These are phyloP conservation scores for Ramalina intermedia DNA, from an alignment of 495 filamentous ascomycete genomes.

Conservation along the genomic window DNA sequence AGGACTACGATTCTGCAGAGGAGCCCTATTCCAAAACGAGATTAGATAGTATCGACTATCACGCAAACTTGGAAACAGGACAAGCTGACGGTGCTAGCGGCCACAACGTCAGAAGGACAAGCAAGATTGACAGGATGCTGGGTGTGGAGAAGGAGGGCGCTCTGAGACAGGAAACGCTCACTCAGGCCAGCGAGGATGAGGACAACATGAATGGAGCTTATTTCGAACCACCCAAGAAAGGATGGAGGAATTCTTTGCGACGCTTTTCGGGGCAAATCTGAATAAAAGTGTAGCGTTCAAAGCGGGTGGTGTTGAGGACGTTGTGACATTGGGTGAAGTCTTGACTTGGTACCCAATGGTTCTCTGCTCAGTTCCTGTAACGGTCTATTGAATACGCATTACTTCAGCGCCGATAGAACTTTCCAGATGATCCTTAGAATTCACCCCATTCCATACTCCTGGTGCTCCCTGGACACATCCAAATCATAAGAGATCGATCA, in stretches of 20 bases:
- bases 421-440: too few relatives aligned
- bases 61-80: constrained; percentile 4
- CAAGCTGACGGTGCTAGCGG: neutral
- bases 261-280: neutral
- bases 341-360: too few relatives aligned
- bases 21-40: neutral
- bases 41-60: constrained; percentile 10
- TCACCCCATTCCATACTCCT: too few relatives aligned
- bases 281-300: too few relatives aligned
- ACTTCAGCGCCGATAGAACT: too few relatives aligned
- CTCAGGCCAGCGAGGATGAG: neutral
- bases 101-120: constrained; percentile 1
- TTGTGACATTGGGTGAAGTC: too few relatives aligned
- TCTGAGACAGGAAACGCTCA: neutral
- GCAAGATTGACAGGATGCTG: constrained; percentile 12
- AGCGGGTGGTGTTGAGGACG: too few relatives aligned
- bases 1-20: neutral
- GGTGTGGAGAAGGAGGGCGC: neutral
- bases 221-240: constrained; percentile 6
- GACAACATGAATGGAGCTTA: neutral
- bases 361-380: too few relatives aligned
- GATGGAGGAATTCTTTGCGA: constrained; percentile 10
- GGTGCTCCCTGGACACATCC: too few relatives aligned
- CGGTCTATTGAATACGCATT: too few relatives aligned
- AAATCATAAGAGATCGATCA: too few relatives aligned